phyloP scores from a whole-genome alignment of 2,329 filamentous ascomycete species.

The Diaporthe caulivora region DNA sequence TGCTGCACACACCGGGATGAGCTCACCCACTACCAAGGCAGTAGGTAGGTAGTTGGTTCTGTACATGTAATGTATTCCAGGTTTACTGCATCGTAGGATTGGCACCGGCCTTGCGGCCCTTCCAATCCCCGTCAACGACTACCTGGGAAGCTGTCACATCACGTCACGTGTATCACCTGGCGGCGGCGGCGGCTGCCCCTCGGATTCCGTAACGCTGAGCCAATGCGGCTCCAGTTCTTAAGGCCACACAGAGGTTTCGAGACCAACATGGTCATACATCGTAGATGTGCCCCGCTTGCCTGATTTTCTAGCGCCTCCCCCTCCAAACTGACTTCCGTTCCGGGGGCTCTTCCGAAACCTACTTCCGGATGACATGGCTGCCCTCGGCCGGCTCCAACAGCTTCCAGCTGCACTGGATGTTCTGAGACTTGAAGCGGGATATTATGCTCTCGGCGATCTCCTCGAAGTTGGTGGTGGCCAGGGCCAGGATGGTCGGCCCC shows the following conservation, averaged over 20 bases:
- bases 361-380: slow-evolving; percentile 59
- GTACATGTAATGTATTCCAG: not conserved
- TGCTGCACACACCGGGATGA: slow-evolving; percentile 2
- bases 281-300: slow-evolving; percentile 8
- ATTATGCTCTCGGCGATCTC: slow-evolving; percentile 86
- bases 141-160: slow-evolving; percentile 11
- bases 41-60: too few species aligned
- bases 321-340: not conserved
- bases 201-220: slow-evolving; percentile 6
- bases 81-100: slow-evolving; percentile 8
- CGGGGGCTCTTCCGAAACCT: not conserved
- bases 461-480: slow-evolving; percentile 91
- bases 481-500: slow-evolving; percentile 92
- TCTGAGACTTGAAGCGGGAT: slow-evolving; percentile 76
- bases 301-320: not conserved
- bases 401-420: slow-evolving; percentile 87
- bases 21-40: not conserved
- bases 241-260: not conserved
- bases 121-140: not conserved
- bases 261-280: not conserved
- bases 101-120: not conserved
- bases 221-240: not conserved
- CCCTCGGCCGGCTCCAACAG: slow-evolving; percentile 89
- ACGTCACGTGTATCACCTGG: slow-evolving; percentile 20
- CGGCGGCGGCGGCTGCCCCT: not conserved